A percentile compares a stretch with the other conserved stretches of the same genome.
phyloP scores from a whole-genome alignment of 352 stramenopile species.

The Pythium aquatile region DNA sequence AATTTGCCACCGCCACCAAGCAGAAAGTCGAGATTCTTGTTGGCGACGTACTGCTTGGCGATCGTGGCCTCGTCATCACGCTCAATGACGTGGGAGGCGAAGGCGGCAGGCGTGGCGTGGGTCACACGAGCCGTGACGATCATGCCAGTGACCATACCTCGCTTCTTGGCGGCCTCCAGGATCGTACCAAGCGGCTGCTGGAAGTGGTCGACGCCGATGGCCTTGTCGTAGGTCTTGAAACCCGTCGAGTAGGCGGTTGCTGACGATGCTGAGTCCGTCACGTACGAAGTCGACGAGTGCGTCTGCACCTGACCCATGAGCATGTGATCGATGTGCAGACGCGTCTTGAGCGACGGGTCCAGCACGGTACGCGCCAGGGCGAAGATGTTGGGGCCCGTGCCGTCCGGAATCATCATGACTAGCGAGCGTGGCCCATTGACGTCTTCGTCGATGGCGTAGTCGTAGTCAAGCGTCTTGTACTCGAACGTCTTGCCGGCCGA shows the following conservation, averaged over 20 bases:
- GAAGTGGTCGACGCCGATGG: conserved; percentile 55
- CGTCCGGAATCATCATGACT: conserved; percentile 77
- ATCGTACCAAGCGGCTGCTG: conserved; percentile 58
- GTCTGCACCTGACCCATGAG: conserved; percentile 59
- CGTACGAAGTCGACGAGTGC: conserved; percentile 58
- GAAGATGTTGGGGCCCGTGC: conserved; percentile 66
- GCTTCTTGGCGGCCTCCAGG: conserved; percentile 56
- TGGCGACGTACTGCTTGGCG: conserved; percentile 56
- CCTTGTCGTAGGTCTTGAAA: conserved; percentile 69
- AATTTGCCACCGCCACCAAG: conserved; percentile 47
- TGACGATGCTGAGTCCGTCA: conserved; percentile 59
- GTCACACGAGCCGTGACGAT: conserved; percentile 64
- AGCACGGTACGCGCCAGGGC: conserved; percentile 52
- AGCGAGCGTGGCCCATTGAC: conserved; percentile 41
- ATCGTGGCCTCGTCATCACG: conserved; percentile 57
- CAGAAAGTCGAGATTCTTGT: conserved; percentile 70
- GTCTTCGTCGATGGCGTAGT: conserved; percentile 58
- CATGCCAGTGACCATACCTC: conserved; percentile 67
- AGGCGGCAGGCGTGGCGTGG: conserved; percentile 55
- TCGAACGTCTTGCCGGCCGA: conserved; percentile 35
- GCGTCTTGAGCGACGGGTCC: conserved; percentile 51
- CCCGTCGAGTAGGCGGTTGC: conserved; percentile 56
- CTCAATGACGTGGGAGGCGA: conserved; percentile 51
- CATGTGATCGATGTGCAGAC: conserved; percentile 58
- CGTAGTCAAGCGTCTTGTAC: conserved; percentile 63